Percentiles rank a stretch among this genome's conserved stretches.
Conservation (phyloP, 2,329 filamentous ascomycete species). For the Chaetomium sp. region DNA sequence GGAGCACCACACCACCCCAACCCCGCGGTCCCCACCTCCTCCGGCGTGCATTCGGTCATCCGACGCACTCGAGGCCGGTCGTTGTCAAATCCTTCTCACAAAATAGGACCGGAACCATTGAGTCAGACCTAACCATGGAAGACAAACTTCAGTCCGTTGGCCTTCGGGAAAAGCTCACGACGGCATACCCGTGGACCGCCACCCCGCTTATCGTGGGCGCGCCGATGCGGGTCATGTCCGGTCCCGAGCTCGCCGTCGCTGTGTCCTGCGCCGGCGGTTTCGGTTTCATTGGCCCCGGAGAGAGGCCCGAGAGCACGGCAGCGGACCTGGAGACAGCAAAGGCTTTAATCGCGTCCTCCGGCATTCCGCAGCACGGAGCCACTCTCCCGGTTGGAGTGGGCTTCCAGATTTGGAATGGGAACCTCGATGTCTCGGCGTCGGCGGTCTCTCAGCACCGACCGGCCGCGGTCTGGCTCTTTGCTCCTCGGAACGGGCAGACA, state of each 20-base stretch:
- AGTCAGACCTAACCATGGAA: background rate
- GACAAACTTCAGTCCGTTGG: conserved; percentile 18
- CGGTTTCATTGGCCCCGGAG: conserved; percentile 49
- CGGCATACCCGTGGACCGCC: conserved; percentile 54
- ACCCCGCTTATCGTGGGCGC: conserved; percentile 62
- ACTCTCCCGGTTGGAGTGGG: conserved; percentile 51
- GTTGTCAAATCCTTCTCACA: background rate
- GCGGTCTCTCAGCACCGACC: conserved; percentile 40
- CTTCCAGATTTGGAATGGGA: conserved; percentile 49
- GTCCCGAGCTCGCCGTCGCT: conserved; percentile 58
- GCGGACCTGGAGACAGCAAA: conserved; percentile 40
- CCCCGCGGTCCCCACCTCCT: background rate
- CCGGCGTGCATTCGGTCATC: background rate
- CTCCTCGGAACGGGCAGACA: conserved; percentile 42
- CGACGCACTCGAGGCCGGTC: background rate
- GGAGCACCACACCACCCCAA: background rate
- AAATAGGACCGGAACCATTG: background rate
- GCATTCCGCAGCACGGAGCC: conserved; percentile 17
- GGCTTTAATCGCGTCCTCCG: conserved; percentile 28
- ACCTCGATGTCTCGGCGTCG: conserved; percentile 39
- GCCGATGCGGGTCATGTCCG: conserved; percentile 68
- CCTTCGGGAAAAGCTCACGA: conserved; percentile 12
- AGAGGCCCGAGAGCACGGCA: conserved; percentile 39
- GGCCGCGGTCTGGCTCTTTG: conserved; percentile 53
- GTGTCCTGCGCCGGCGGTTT: conserved; percentile 73